Conservation (phyloP, 1,284 basidiomycete species). For the Tetrapyrgos nigripes region DNA sequence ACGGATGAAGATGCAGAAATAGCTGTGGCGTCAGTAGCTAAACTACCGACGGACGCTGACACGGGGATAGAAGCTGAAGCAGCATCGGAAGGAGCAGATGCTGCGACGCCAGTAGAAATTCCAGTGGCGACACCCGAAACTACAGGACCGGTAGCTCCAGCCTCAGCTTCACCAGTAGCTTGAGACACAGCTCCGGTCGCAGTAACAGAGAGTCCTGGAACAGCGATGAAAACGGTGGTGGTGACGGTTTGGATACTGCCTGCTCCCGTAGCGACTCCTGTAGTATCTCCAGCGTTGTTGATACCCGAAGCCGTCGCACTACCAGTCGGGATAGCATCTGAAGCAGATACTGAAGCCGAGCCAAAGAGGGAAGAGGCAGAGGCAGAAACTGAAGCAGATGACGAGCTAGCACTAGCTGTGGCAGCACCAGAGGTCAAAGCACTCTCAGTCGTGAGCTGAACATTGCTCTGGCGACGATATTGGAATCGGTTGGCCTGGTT, state of each 20-base stretch:
- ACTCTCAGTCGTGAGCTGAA: neutral
- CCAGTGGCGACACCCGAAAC: neutral
- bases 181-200: constrained; percentile 6
- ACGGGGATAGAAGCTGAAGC: neutral
- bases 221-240: constrained; percentile 10
- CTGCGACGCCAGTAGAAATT: neutral
- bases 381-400: constrained; percentile 1
- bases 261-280: neutral
- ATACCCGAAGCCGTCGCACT: neutral
- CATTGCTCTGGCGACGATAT: neutral
- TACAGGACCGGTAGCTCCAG: neutral
- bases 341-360: neutral
- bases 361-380: neutral
- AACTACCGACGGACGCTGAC: neutral
- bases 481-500: constrained; percentile 2
- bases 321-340: neutral
- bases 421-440: neutral
- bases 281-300: neutral
- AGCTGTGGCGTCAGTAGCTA: neutral
- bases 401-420: neutral
- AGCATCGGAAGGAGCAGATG: neutral
- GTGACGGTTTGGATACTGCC: constrained; percentile 10
- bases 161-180: neutral
- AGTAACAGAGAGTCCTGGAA: constrained; percentile 2
- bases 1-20: neutral